Percentiles rank a stretch among this genome's conserved stretches.
phyloP scores from a whole-genome alignment of 192 early-diverging fungal genomes.

The Dissophora ornata region DNA sequence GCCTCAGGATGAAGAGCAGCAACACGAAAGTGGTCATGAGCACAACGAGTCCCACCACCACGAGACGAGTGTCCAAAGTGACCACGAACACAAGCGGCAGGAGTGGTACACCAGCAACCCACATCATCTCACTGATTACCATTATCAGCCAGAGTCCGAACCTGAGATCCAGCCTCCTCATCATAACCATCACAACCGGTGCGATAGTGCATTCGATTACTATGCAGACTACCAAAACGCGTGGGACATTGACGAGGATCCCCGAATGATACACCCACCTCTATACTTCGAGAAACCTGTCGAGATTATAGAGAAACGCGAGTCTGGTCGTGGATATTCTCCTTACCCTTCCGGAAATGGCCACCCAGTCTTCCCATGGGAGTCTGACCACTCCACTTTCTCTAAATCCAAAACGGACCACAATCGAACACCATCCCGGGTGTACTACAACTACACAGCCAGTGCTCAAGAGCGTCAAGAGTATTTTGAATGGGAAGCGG shows the following conservation, averaged over 20 bases:
- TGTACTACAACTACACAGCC: constrained; percentile 23
- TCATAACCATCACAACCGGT: constrained; percentile 27
- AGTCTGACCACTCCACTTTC: background rate
- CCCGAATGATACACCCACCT: constrained; percentile 21
- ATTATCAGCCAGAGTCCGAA: constrained; percentile 31
- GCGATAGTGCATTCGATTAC: constrained; percentile 24
- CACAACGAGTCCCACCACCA: constrained; percentile 1
- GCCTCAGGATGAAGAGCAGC: constrained; percentile 10
- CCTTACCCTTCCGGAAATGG: constrained; percentile 39
- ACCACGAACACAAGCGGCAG: constrained; percentile 1
- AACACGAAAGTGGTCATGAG: constrained; percentile 4
- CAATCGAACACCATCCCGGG: background rate
- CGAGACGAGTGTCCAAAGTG: background rate
- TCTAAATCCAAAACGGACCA: too few relatives aligned
- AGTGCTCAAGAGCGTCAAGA: constrained; percentile 9
- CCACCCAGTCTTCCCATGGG: constrained; percentile 45
- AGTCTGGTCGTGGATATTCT: background rate
- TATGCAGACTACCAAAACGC: constrained; percentile 46
- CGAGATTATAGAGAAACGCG: constrained; percentile 7
- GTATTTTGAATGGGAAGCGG: constrained; percentile 19
- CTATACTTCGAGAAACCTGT: constrained; percentile 5
- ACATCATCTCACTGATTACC: constrained; percentile 50
- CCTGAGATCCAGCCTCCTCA: constrained; percentile 29
- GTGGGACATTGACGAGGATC: constrained; percentile 48
- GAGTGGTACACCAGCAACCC: constrained; percentile 30